Evolutionary conservation across 2,329 filamentous ascomycete species (phyloP), one percentile per base, ranked within the genome.

Genomic region (Phyllosticta paracitricarpa): DNA sequence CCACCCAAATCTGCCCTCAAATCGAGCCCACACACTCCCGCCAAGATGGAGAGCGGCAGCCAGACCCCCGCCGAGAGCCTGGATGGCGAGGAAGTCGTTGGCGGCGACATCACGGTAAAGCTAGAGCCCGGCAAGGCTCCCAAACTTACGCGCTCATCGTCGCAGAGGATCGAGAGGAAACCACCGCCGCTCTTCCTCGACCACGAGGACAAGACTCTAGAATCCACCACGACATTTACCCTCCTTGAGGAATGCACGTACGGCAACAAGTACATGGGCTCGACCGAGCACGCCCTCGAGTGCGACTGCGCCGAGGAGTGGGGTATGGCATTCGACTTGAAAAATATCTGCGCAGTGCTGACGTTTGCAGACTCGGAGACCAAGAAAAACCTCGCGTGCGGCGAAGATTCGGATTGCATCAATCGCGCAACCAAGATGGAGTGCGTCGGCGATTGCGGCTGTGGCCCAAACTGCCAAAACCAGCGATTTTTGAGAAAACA

Each of bases 361-460:
- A 78, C 70, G 59, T 58, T 57, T 63, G 53, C 68, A 84, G 82
- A 85, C 70, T 54, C 78, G 58, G 69, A 76, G 19, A 75, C 76
- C 25, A 76, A 76, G 64, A 75, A 71, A 62, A 99, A 99, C 73
- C 76, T 87, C 76, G 92, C 94, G 57, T 99, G 94, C 74, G 93
- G 90, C 66, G 92, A 97, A 69, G 91, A 97, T 75, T 96, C 92
- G 17, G 93, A 97, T 75, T 99, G 94, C 76, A 99, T 99, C 80
- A 99, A 99, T 75, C 89, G 94, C 69, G 89, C 91, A 62, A 97
- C 93, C 62, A 97, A 97, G 75, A 96, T 97, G 84, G 94, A 99
- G 77, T 99, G 94, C 73, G 82, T 89, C 40, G 85, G 85, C 64
- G 88, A 92, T 67, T 94, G 92, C 75, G 89, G 91, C 71, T 99